Percentiles rank a stretch among this genome's conserved stretches.
These are phyloP conservation scores for Bruguiera gymnorhiza DNA, from an alignment of 345 rosid genomes.

Conservation along the genomic window DNA sequence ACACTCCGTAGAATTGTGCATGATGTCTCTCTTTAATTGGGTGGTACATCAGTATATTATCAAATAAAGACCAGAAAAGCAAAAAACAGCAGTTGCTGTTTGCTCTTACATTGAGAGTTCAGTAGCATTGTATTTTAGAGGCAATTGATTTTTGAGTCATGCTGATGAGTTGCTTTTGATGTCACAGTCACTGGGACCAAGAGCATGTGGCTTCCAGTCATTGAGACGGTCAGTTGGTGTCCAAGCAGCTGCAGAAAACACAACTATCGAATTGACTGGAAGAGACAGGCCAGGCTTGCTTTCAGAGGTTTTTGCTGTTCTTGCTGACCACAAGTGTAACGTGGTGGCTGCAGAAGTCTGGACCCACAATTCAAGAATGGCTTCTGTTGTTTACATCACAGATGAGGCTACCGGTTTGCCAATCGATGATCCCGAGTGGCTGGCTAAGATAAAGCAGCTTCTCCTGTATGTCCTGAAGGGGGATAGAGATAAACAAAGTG, in stretches of 20 bases:
- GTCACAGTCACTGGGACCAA: slow-evolving; percentile 61
- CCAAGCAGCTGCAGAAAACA: slow-evolving; percentile 47
- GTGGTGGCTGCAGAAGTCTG: slow-evolving; percentile 76
- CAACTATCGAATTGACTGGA: slow-evolving; percentile 71
- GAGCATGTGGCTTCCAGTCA: slow-evolving; percentile 57
- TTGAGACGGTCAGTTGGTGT: slow-evolving; percentile 61
- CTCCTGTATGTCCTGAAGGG: slow-evolving; percentile 62
- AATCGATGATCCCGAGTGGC: slow-evolving; percentile 49
- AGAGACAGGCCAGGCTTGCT: slow-evolving; percentile 77
- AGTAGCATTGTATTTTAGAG: slow-evolving; percentile 13
- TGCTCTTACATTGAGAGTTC: slow-evolving; percentile 8
- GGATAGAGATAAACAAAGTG: slow-evolving; percentile 53
- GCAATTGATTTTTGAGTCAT: slow-evolving; percentile 18
- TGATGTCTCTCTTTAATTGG: slow-evolving; percentile 2
- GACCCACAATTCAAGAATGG: slow-evolving; percentile 88
- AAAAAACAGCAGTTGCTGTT: slow-evolving; percentile 11
- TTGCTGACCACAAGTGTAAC: slow-evolving; percentile 64
- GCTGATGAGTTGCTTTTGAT: slow-evolving; percentile 14
- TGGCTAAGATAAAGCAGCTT: slow-evolving; percentile 54
- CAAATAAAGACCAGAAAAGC: slow-evolving; percentile 9
- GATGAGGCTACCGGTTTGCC: slow-evolving; percentile 51
- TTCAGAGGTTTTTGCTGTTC: slow-evolving; percentile 73
- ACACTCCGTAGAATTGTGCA: background rate
- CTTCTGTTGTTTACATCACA: slow-evolving; percentile 63
- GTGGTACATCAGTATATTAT: slow-evolving; percentile 6